These are phyloP conservation scores for Ulota crispa DNA, from an alignment of 225 moss, liverwort and hornwort genomes.

Conservation along the genomic window DNA sequence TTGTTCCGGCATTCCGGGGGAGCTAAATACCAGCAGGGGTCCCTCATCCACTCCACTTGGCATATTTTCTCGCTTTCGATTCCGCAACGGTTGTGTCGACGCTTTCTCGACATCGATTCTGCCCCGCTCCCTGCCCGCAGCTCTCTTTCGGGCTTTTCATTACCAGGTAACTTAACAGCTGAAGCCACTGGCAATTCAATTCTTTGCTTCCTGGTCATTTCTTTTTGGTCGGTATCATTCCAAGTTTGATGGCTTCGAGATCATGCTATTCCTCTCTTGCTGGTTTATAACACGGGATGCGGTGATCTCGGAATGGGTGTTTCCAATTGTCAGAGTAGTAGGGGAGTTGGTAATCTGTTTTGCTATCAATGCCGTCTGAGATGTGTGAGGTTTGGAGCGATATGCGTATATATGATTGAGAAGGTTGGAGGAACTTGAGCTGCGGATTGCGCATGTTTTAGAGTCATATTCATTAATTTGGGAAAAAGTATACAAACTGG, in stretches of 20 bases:
- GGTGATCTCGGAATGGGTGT: neutral
- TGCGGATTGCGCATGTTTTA: no score
- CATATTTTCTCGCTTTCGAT: neutral
- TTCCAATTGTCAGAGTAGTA: neutral
- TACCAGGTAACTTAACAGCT: constrained; percentile 18
- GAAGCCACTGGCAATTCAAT: neutral
- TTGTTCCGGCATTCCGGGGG: neutral
- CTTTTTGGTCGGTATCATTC: neutral
- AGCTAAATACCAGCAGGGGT: neutral
- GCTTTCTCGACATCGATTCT: neutral
- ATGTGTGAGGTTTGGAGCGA: constrained; percentile 28
- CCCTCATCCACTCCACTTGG: neutral
- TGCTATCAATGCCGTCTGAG: neutral
- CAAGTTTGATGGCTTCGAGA: neutral
- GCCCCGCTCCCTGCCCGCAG: neutral
- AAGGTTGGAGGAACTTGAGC: neutral
- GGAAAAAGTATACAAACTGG: no score
- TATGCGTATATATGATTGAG: constrained; percentile 21
- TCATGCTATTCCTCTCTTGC: constrained; percentile 10
- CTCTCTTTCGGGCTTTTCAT: neutral
- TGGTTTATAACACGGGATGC: neutral
- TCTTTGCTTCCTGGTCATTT: no score
- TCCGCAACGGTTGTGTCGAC: neutral
- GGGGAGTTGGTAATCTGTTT: neutral
- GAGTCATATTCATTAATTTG: no score